Percentiles rank a stretch among this genome's conserved stretches.
phyloP scores from a whole-genome alignment of 306 rosid species.

The Styphnolobium japonicum region DNA sequence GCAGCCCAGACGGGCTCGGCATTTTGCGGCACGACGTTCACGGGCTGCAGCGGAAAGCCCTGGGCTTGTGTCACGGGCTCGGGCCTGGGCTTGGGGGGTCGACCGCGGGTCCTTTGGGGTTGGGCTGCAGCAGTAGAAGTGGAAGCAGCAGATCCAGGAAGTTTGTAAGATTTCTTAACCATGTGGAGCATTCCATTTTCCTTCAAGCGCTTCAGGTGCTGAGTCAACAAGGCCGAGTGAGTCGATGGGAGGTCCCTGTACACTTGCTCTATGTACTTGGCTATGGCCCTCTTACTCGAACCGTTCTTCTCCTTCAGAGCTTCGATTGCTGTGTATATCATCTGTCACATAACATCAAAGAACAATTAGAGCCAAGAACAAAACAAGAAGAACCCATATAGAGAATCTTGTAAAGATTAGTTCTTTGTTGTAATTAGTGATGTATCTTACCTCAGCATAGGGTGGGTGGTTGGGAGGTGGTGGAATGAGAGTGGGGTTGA shows the following conservation, averaged over 20 bases:
- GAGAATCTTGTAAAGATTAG: background rate
- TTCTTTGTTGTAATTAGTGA: background rate
- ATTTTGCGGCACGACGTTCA: conserved; percentile 15
- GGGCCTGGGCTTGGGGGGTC: conserved; percentile 61
- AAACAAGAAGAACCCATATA: background rate
- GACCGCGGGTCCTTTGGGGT: conserved; percentile 40
- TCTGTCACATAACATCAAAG: conserved; percentile 33
- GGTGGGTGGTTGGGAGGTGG: conserved; percentile 44
- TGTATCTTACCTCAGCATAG: conserved; percentile 56
- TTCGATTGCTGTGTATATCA: conserved; percentile 67
- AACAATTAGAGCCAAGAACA: background rate
- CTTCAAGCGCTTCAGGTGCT: conserved; percentile 71
- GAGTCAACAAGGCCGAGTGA: conserved; percentile 62
- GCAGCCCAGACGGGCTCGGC: conserved; percentile 66
- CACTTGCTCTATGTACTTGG: conserved; percentile 67
- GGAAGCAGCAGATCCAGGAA: conserved; percentile 59
- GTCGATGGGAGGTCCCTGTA: conserved; percentile 56
- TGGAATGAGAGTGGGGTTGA: background rate
- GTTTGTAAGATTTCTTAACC: conserved; percentile 73
- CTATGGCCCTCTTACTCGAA: conserved; percentile 78
- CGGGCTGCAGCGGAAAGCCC: background rate
- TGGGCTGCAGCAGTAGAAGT: background rate
- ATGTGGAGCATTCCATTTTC: conserved; percentile 51
- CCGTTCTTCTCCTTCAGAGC: conserved; percentile 76
- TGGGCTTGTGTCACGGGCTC: background rate